Evolutionary conservation across 495 filamentous ascomycete genomes (phyloP).

Genomic region (Penicillium argentinense): DNA sequence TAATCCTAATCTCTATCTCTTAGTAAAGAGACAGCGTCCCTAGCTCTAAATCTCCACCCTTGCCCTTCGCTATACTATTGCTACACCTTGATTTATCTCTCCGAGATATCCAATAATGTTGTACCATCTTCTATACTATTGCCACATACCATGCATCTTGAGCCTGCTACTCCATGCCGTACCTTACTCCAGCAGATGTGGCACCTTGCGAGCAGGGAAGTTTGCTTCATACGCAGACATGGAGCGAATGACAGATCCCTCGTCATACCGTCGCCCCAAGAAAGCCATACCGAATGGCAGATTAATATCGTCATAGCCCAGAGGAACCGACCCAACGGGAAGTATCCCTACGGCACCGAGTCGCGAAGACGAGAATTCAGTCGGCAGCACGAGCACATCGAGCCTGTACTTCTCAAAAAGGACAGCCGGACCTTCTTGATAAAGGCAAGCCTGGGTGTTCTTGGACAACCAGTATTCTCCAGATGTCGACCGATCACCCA

Average conservation of each 20-base stretch:
- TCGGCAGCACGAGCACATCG: background rate
- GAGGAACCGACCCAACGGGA: background rate
- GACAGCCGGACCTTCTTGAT: background rate
- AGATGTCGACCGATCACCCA: background rate
- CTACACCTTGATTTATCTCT: too few relatives aligned
- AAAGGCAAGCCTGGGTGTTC: background rate
- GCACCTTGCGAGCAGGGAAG: background rate
- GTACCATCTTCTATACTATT: too few relatives aligned
- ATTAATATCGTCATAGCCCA: background rate
- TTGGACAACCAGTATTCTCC: background rate
- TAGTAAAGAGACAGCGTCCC: too few relatives aligned
- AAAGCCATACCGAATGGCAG: background rate
- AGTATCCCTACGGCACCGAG: background rate
- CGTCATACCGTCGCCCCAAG: background rate
- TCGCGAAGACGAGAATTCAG: background rate
- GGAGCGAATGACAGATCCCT: background rate
- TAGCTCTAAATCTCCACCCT: too few relatives aligned
- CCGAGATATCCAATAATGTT: too few relatives aligned
- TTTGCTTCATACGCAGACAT: background rate
- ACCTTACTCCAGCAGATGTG: too few relatives aligned
- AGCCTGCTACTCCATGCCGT: too few relatives aligned
- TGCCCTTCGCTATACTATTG: too few relatives aligned
- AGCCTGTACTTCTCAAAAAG: background rate
- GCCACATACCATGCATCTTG: too few relatives aligned
- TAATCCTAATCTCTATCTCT: too few relatives aligned